A percentile compares a stretch with the other conserved stretches of the same genome.
These are phyloP conservation scores for Rhodamnia argentea DNA, from an alignment of 345 rosid species.

Conservation along the genomic window DNA sequence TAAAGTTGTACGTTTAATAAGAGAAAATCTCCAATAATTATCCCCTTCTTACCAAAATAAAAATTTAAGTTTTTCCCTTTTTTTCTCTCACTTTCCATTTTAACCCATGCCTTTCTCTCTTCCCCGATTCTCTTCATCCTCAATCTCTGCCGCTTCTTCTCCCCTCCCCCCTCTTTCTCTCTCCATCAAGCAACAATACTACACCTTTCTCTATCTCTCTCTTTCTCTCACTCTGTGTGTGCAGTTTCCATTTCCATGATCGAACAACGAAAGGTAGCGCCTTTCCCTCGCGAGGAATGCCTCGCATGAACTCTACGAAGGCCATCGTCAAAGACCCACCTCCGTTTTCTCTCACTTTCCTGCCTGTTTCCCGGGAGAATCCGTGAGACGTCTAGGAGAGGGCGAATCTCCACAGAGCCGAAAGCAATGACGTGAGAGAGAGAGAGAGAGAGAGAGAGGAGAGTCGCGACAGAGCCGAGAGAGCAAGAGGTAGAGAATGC, in stretches of 20 bases:
- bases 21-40: too few relatives aligned
- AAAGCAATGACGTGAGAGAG: too few relatives aligned
- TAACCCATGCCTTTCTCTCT: neutral
- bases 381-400: neutral
- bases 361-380: neutral
- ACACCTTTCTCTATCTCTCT: neutral
- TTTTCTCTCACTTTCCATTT: neutral
- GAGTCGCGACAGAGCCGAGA: too few relatives aligned
- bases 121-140: constrained; percentile 5
- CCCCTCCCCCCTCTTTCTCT: neutral
- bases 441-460: too few relatives aligned
- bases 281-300: neutral
- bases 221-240: neutral
- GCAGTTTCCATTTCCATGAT: neutral
- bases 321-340: too few relatives aligned
- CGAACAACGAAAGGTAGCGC: neutral
- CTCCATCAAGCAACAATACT: neutral
- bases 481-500: too few relatives aligned
- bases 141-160: constrained; percentile 1
- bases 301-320: neutral
- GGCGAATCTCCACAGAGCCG: too few relatives aligned
- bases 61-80: too few relatives aligned
- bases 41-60: too few relatives aligned
- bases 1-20: too few relatives aligned
- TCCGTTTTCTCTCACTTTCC: too few relatives aligned